These are phyloP conservation scores for Schizothecium vesticola DNA, from an alignment of 495 filamentous ascomycete species.

Conservation along the genomic window DNA sequence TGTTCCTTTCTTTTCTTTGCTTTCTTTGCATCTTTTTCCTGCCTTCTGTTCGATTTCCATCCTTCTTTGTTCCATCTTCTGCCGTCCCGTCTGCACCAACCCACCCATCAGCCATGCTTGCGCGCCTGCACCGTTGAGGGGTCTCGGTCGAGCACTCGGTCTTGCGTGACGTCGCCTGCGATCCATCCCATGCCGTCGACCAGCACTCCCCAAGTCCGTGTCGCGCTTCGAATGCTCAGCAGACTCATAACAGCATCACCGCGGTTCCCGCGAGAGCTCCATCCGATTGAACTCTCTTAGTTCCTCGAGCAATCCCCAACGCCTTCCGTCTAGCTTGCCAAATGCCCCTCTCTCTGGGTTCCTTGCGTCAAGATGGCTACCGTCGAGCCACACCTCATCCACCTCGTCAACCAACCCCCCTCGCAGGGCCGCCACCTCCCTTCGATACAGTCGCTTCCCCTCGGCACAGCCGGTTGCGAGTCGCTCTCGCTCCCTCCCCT, in stretches of 20 bases:
- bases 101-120: neutral
- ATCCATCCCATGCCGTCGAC: neutral
- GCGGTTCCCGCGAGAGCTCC: neutral
- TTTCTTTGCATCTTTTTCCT: slow-evolving; percentile 20
- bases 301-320: neutral
- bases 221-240: neutral
- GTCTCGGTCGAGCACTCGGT: neutral
- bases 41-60: slow-evolving; percentile 15
- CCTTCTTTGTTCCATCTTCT: neutral
- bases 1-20: slow-evolving; percentile 7
- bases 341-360: slow-evolving; percentile 28
- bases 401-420: slow-evolving; percentile 46
- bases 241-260: neutral
- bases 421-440: slow-evolving; percentile 40
- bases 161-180: neutral
- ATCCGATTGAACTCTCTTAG: neutral
- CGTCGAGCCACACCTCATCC: slow-evolving; percentile 55
- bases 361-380: slow-evolving; percentile 46
- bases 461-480: slow-evolving; percentile 24
- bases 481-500: slow-evolving; percentile 41
- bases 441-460: slow-evolving; percentile 38
- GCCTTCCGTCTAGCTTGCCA: slow-evolving; percentile 12
- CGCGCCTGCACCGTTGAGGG: neutral
- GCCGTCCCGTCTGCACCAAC: neutral
- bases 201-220: neutral